phyloP scores from a whole-genome alignment of 2,329 filamentous ascomycete species.

The Stromatinia cepivora region DNA sequence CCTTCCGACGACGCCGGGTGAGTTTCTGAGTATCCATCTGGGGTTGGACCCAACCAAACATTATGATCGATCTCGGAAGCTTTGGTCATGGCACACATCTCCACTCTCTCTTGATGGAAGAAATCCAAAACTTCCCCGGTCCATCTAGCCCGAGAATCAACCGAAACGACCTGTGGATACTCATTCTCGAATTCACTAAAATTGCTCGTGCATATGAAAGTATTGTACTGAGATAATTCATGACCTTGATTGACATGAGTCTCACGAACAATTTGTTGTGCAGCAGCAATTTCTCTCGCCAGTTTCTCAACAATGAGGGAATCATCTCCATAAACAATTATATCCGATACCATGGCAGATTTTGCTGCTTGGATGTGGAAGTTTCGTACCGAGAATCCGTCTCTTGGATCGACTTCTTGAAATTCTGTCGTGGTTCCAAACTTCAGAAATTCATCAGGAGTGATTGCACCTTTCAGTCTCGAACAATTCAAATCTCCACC shows the following conservation, averaged over 20 bases:
- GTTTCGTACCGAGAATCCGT: constrained; percentile 93
- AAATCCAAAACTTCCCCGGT: constrained; percentile 86
- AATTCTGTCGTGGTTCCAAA: constrained; percentile 54
- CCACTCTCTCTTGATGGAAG: constrained; percentile 79
- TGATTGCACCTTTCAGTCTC: constrained; percentile 83
- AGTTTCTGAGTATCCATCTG: constrained; percentile 56
- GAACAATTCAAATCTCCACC: constrained; percentile 73
- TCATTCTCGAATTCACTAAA: constrained; percentile 72
- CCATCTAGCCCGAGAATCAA: constrained; percentile 68
- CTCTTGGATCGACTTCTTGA: constrained; percentile 77
- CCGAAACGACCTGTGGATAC: constrained; percentile 69
- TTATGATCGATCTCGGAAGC: constrained; percentile 87
- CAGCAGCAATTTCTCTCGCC: constrained; percentile 67
- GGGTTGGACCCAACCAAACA: constrained; percentile 87
- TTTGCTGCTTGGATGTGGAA: constrained; percentile 97
- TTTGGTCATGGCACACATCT: constrained; percentile 93
- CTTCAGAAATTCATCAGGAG: constrained; percentile 71
- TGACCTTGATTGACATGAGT: constrained; percentile 59
- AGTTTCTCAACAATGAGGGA: constrained; percentile 61
- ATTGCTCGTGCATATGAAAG: constrained; percentile 68
- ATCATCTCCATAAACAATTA: constrained; percentile 86
- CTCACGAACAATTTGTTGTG: constrained; percentile 74
- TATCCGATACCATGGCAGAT: constrained; percentile 82
- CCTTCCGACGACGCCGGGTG: constrained; percentile 46
- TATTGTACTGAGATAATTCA: constrained; percentile 70